Evolutionary conservation across 805 yeast genomes (phyloP).

Genomic region (Yarrowia osloensis): DNA sequence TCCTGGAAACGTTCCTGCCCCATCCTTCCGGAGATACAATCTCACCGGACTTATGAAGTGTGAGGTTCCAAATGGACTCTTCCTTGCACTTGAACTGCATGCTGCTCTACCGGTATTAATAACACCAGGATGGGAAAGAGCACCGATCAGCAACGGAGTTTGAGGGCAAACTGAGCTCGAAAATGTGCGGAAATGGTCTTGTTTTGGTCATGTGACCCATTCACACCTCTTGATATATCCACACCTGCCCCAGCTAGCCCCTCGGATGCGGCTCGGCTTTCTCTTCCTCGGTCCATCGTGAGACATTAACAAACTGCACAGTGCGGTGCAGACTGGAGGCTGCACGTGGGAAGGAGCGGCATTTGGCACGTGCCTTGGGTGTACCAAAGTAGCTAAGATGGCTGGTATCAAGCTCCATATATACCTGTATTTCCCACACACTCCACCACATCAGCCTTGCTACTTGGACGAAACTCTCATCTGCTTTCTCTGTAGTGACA

Average conservation of each 20-base stretch:
- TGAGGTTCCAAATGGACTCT: too few relatives aligned
- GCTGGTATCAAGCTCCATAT: too few relatives aligned
- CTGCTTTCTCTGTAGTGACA: not conserved
- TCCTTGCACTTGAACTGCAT: not conserved
- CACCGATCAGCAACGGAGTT: not conserved
- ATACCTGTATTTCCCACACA: too few relatives aligned
- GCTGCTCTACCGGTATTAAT: not conserved
- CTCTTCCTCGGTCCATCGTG: conserved; percentile 11
- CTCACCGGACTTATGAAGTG: not conserved
- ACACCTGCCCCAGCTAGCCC: not conserved
- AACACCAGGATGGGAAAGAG: not conserved
- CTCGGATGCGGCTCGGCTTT: conserved; percentile 24
- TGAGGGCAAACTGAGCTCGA: too few relatives aligned
- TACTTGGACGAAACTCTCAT: not conserved
- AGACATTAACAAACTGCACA: conserved; percentile 6
- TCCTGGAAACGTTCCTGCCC: not conserved
- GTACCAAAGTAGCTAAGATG: too few relatives aligned
- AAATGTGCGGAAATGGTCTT: too few relatives aligned
- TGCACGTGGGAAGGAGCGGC: conserved; percentile 25
- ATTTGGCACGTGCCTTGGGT: conserved; percentile 12
- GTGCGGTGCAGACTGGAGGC: not conserved
- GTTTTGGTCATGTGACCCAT: not conserved
- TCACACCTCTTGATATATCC: too few relatives aligned
- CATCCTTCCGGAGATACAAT: not conserved
- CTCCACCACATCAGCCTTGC: too few relatives aligned